Base-by-base conservation (phyloP, 2,329 filamentous ascomycete species). In the Beauveria scarabaeidicola region DNA sequence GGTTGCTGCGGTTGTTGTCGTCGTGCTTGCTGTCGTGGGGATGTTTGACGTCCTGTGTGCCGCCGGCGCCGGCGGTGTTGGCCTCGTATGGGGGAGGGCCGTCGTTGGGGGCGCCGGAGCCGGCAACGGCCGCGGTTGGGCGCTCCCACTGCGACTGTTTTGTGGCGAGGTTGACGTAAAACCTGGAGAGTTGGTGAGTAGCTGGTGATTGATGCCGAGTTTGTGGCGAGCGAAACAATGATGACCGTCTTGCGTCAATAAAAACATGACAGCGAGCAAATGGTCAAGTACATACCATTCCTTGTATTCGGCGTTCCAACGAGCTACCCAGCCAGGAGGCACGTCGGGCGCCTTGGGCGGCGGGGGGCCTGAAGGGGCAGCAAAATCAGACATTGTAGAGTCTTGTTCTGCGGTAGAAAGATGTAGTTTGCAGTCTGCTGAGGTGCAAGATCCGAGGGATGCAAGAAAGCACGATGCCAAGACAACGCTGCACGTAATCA, bases 111-210 rank as follows among this genome's bases (percentile, higher is more conserved):
- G 69, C 72, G 29, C 70, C 72, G 8, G 79, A 73, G 17, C 81
- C 78, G 64, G 83, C 81, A 56, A 85, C 84, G 47, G 89, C 86
- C 57, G 80, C 80, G 41, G 85, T 90, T 19, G 91, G 91, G 66
- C 84, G 87, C 5, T 96, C 89, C 92, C 92, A 97, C 80, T 93
- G 89, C 5, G 92, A 96, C 70, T 88, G 81, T 69, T 94, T 94
- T 64, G 91, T 96, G 73, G 86, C 83, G 62, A 89, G 83, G 76
- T 97, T 94, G 62, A 96, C 89, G 76, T 89, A 97, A 82, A 94
- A 96, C 87, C 88, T 91, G 63, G n/a, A 15, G 6, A 15, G 10
- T 6, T 25, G 21, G 21, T 46, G 21, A 46, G 43, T 15, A 13
- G 19, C 11, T 36, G 32, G 32, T 36, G 10, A 36, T 36, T 36